Conservation (phyloP, 257 asterid genomes). For the Verbascum thapsus region DNA sequence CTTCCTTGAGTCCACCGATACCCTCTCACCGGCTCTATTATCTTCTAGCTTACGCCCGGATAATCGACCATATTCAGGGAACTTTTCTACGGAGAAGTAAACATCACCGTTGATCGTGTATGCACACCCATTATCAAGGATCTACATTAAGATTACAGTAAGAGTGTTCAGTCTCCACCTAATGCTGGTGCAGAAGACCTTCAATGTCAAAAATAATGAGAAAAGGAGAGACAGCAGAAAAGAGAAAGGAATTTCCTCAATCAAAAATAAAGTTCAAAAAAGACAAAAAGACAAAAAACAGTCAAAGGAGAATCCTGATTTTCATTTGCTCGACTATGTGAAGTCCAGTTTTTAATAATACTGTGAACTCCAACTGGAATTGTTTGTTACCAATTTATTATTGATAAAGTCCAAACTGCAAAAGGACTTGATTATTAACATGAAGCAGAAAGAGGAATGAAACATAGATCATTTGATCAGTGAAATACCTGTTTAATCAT, state of each 20-base stretch:
- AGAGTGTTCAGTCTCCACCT: conserved; percentile 26
- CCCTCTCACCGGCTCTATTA: conserved; percentile 94
- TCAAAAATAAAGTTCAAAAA: conserved; percentile 11
- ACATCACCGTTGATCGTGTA: conserved; percentile 78
- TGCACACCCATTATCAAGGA: conserved; percentile 78
- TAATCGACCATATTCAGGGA: conserved; percentile 80
- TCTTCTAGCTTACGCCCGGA: conserved; percentile 94
- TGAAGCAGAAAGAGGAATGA: conserved; percentile 1
- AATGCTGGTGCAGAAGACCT: neutral
- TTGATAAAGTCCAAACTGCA: conserved; percentile 7
- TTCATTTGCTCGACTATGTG: neutral
- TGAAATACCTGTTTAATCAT: conserved; percentile 77
- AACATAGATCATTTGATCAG: neutral
- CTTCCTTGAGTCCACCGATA: conserved; percentile 89
- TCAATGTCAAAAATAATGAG: neutral
- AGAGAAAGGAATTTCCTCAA: neutral
- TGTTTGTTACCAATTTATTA: conserved; percentile 2
- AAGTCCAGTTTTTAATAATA: conserved; percentile 4
- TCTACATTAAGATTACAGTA: conserved; percentile 48
- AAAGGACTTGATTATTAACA: conserved; percentile 1
- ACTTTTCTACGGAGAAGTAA: conserved; percentile 89
- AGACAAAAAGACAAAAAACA: neutral
- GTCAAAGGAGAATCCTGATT: neutral
- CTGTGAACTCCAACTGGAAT: neutral
- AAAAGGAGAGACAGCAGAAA: neutral